Evolutionary conservation across 305 asterid species (phyloP), one percentile per base, ranked within the genome.

Genomic region (Galium porrigens): DNA sequence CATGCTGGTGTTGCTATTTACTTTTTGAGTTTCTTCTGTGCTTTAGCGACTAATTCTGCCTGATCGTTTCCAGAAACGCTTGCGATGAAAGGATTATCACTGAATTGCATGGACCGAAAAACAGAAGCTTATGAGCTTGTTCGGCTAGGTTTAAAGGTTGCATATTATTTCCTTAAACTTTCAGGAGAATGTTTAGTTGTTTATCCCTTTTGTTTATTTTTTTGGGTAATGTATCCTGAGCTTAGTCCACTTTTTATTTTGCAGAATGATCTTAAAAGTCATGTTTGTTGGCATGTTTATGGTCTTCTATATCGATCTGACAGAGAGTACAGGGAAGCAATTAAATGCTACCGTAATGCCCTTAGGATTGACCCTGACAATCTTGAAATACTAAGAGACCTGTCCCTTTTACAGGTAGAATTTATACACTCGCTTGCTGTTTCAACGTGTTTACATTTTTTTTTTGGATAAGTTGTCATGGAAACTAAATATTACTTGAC

Each of bases 191-290:
- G 12, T 55, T 55, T 27, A 48, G 42, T n/a, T n/a, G 27, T 58
- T 48, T 10, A 8, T 70, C 54, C 29, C 66, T 65, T 48, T 1
- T 72, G 58, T 48, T 57, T 68, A 41, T 63, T 63, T 64, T 22
- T 27, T 68, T 27, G 39, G 29, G 7, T 34, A 36, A 41, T 52
- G 36, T 11, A 9, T 30, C 36, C 53, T 63, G 54, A 17, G 44
- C 64, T 74, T 61, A 65, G 52, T 62, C 66, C 72, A 63, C 68
- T 77, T 78, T 41, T 52, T 61, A 71, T 69, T 78, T 59, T 83
- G 87, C 94, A 94, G 99, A 94, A 94, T 90, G 96, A 94, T 77
- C 90, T 94, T 34, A 94, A 94, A 84, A 94, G 99, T 79, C 99
- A 94, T 80, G 94, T 94, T 62, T 94, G 99, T 81, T 94, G 99